Percentiles rank a stretch among this genome's conserved stretches.
These are phyloP conservation scores for Xylaria multiplex DNA, from an alignment of 2,329 filamentous ascomycete genomes.

Conservation along the genomic window DNA sequence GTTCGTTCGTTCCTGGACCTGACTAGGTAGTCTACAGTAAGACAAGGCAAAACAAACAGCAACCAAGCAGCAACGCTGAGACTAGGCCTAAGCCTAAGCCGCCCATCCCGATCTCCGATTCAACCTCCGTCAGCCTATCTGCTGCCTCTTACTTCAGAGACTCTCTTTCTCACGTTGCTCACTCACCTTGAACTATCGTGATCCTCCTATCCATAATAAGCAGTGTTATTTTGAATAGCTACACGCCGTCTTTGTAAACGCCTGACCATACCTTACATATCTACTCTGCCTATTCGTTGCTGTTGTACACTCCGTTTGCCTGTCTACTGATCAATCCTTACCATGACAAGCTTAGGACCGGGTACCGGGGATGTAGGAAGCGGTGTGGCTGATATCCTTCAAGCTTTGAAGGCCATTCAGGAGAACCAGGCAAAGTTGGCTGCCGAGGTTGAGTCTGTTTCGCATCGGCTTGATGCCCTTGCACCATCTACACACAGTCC, in stretches of 20 bases:
- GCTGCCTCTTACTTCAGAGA: slow-evolving; percentile 2
- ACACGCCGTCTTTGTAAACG: slow-evolving; percentile 6
- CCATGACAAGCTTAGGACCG: slow-evolving; percentile 44
- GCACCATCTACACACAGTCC: slow-evolving; percentile 40
- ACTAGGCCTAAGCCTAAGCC: slow-evolving; percentile 16
- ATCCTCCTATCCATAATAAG: slow-evolving; percentile 8
- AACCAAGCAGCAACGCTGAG: slow-evolving; percentile 20
- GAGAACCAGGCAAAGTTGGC: slow-evolving; percentile 46
- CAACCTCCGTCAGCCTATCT: slow-evolving; percentile 20
- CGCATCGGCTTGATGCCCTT: slow-evolving; percentile 46
- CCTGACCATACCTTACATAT: slow-evolving; percentile 2
- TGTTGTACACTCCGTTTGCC: slow-evolving; percentile 18
- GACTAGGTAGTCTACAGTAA: neutral
- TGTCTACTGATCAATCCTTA: slow-evolving; percentile 23
- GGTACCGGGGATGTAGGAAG: slow-evolving; percentile 33
- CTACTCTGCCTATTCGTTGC: slow-evolving; percentile 9
- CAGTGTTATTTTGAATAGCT: neutral
- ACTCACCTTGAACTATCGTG: slow-evolving; percentile 10
- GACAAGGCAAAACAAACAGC: slow-evolving; percentile 11
- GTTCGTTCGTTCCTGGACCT: neutral
- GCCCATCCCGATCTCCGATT: slow-evolving; percentile 14
- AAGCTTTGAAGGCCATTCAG: slow-evolving; percentile 46
- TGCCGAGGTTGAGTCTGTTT: slow-evolving; percentile 45
- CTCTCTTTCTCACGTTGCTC: neutral
- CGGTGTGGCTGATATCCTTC: slow-evolving; percentile 45